These are phyloP conservation scores for Takakia lepidozioides DNA, from an alignment of 225 moss, liverwort and hornwort genomes.

Conservation along the genomic window DNA sequence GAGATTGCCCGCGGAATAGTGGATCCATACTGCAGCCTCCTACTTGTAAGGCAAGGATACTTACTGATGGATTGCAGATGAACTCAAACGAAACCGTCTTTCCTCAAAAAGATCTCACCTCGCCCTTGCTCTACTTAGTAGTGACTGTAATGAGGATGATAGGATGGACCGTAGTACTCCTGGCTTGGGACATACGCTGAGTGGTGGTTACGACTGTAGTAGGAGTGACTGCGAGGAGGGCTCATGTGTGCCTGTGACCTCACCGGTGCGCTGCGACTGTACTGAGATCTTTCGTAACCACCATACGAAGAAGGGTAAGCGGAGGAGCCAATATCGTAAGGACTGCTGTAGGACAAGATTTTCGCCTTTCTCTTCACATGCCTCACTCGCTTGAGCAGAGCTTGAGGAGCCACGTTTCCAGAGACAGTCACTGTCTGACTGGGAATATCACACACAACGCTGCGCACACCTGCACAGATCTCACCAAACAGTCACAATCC, in stretches of 20 bases:
- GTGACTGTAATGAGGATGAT: conserved; percentile 1
- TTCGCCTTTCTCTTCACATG: conserved; percentile 35
- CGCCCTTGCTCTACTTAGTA: too few species aligned
- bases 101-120: too few species aligned
- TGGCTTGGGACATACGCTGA: not conserved
- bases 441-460: conserved; percentile 28
- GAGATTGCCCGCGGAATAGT: too few species aligned
- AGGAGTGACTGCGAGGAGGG: conserved; percentile 12
- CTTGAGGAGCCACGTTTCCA: conserved; percentile 27
- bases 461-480: conserved; percentile 30
- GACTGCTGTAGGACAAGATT: conserved; percentile 25
- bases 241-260: conserved; percentile 10
- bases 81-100: too few species aligned
- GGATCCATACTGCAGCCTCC: too few species aligned
- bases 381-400: conserved; percentile 32
- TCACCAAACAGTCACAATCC: too few species aligned
- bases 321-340: not conserved
- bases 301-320: conserved; percentile 10
- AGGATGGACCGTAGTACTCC: not conserved
- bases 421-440: conserved; percentile 32
- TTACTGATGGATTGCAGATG: too few species aligned
- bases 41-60: too few species aligned
- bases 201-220: conserved; percentile 6
- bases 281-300: too few species aligned
- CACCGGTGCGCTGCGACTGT: too few species aligned